Percentiles rank a stretch among this genome's conserved stretches.
phyloP scores from a whole-genome alignment of 2,329 filamentous ascomycete species.

The Fusarium bactridioides region DNA sequence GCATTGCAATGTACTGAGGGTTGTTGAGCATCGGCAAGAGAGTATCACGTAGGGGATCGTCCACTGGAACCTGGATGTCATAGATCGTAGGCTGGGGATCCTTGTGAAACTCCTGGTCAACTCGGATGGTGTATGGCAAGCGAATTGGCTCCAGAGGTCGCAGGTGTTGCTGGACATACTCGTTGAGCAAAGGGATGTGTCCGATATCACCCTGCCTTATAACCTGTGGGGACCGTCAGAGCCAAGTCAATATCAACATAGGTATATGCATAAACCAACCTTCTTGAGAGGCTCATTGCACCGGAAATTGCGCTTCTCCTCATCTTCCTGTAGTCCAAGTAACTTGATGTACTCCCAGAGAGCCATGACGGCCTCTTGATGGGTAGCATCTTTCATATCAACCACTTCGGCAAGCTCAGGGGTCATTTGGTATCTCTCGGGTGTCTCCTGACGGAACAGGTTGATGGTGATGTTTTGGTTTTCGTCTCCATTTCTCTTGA shows the following conservation, averaged over 20 bases:
- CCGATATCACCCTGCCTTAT: conserved; percentile 78
- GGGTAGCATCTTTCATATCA: conserved; percentile 86
- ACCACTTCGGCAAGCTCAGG: conserved; percentile 82
- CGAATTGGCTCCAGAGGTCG: conserved; percentile 81
- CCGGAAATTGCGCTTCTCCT: conserved; percentile 90
- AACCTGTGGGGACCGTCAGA: conserved; percentile 60
- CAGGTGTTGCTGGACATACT: conserved; percentile 81
- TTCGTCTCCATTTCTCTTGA: conserved; percentile 91
- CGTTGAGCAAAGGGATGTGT: conserved; percentile 84
- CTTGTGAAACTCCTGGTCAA: conserved; percentile 84
- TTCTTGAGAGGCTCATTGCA: conserved; percentile 84
- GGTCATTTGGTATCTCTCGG: conserved; percentile 84
- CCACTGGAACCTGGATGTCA: conserved; percentile 84
- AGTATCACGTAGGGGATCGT: conserved; percentile 78
- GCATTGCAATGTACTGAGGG: conserved; percentile 72
- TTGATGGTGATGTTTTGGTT: conserved; percentile 92
- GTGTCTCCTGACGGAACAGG: conserved; percentile 81
- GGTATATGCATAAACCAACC: conserved; percentile 57
- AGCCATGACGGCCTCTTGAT: conserved; percentile 86
- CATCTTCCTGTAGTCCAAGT: conserved; percentile 88
- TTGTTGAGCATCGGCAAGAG: conserved; percentile 73
- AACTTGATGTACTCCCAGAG: conserved; percentile 95
- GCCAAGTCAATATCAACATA: not conserved
- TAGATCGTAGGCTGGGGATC: conserved; percentile 83
- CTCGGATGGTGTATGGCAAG: conserved; percentile 90